Percentiles rank a stretch among this genome's conserved stretches.
Evolutionary conservation across 441 rosid species (phyloP).

Genomic region (Adansonia rubrostipa): DNA sequence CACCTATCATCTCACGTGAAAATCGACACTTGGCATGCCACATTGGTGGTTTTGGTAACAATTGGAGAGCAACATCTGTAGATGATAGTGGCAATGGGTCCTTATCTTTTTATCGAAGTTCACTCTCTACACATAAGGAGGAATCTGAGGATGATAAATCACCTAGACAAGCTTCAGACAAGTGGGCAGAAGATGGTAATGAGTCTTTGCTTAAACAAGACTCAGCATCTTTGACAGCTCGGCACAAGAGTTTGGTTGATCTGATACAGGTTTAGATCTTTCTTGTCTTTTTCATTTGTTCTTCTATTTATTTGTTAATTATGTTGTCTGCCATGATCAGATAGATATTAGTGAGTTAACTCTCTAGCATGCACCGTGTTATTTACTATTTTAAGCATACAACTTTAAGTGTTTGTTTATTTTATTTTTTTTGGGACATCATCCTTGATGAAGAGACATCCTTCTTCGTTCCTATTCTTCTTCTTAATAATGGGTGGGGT

Average conservation of each 20-base stretch:
- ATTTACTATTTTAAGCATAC: not conserved
- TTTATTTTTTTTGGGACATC: not conserved
- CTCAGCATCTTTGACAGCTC: conserved; percentile 46
- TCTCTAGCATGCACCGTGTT: not conserved
- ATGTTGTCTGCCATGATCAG: not conserved
- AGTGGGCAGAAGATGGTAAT: conserved; percentile 26
- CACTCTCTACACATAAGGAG: conserved; percentile 73
- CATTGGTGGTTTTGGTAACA: conserved; percentile 66
- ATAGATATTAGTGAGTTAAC: conserved; percentile 4
- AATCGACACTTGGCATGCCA: conserved; percentile 61
- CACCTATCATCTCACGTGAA: conserved; percentile 65
- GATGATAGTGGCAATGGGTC: conserved; percentile 58
- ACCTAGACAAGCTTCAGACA: conserved; percentile 37
- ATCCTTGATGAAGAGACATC: not conserved
- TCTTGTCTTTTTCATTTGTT: not conserved
- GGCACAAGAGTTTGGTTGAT: conserved; percentile 90
- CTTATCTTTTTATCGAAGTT: conserved; percentile 51
- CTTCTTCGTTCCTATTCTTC: not conserved
- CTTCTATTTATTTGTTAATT: not conserved
- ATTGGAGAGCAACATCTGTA: conserved; percentile 44
- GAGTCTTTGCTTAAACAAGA: conserved; percentile 38
- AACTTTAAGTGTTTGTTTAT: not conserved
- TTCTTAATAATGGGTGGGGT: not conserved
- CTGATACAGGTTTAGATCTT: conserved; percentile 70
- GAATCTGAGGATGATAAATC: conserved; percentile 80